Evolutionary conservation across 2,329 filamentous ascomycete genomes (phyloP).

Genomic region (Calonectria henricotiae): DNA sequence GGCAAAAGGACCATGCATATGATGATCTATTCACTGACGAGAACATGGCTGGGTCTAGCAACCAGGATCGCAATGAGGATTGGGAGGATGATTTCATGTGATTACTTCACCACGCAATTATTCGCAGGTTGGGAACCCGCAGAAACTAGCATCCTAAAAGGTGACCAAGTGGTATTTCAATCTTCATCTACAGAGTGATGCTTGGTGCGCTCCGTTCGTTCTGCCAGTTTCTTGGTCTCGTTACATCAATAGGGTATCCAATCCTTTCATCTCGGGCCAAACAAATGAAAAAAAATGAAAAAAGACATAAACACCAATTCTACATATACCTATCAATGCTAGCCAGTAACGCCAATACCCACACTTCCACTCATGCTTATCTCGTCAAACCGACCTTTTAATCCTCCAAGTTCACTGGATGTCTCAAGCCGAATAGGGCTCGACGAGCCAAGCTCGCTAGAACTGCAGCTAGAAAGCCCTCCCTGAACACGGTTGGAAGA

Average conservation of each 20-base stretch:
- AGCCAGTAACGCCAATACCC: slow-evolving; percentile 55
- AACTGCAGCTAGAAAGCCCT: slow-evolving; percentile 40
- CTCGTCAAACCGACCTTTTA: slow-evolving; percentile 55
- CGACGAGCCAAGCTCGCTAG: slow-evolving; percentile 47
- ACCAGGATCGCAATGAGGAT: slow-evolving; percentile 84
- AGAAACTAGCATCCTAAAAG: background rate
- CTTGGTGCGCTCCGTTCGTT: background rate
- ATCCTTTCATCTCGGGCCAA: slow-evolving; percentile 1
- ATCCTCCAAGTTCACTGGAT: slow-evolving; percentile 50
- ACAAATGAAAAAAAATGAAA: slow-evolving; percentile 13
- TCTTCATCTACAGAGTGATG: slow-evolving; percentile 6
- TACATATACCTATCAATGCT: slow-evolving; percentile 9
- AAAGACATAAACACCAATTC: background rate
- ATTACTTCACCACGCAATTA: slow-evolving; percentile 6
- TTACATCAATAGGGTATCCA: slow-evolving; percentile 30
- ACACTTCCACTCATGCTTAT: slow-evolving; percentile 55
- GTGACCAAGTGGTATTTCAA: slow-evolving; percentile 8
- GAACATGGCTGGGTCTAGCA: slow-evolving; percentile 83
- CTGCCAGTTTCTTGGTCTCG: background rate
- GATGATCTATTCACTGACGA: slow-evolving; percentile 92
- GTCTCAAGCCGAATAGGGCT: slow-evolving; percentile 53
- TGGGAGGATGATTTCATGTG: slow-evolving; percentile 97
- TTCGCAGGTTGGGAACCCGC: background rate
- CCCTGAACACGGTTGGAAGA: slow-evolving; percentile 25
- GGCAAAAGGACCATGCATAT: slow-evolving; percentile 97